Conservation (phyloP, 1,284 basidiomycete genomes). For the Puccinia brachypodii region DNA sequence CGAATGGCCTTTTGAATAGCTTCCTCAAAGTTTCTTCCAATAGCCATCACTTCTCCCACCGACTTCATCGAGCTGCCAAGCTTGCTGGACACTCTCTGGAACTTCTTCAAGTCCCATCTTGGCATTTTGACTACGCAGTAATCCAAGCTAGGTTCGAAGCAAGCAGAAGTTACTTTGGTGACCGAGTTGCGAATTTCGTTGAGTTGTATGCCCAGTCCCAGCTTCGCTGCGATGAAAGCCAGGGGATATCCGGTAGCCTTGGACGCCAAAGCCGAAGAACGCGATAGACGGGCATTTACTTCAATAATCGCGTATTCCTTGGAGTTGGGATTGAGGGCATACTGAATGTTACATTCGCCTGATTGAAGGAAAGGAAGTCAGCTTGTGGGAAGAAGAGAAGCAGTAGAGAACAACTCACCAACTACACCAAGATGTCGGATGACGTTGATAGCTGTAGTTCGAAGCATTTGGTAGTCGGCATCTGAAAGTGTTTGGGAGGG, state of each 20-base stretch:
- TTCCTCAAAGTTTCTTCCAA: conserved; percentile 96
- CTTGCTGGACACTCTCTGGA: conserved; percentile 81
- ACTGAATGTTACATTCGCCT: conserved; percentile 97
- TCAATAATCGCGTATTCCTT: conserved; percentile 99
- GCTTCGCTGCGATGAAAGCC: conserved; percentile 97
- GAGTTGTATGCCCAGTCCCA: conserved; percentile 91
- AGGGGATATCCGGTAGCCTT: conserved; percentile 98
- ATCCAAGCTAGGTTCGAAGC: conserved; percentile 97
- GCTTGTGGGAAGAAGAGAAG: background rate
- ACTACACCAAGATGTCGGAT: conserved; percentile 96
- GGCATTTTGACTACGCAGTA: conserved; percentile 98
- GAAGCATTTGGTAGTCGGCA: conserved; percentile 96
- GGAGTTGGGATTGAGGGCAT: conserved; percentile 90
- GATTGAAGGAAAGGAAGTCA: background rate
- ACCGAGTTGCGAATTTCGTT: conserved; percentile 98
- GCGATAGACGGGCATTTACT: conserved; percentile 97
- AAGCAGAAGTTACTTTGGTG: conserved; percentile 91
- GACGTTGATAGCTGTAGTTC: conserved; percentile 96
- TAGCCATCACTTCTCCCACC: conserved; percentile 99
- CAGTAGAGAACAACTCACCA: conserved; percentile 56
- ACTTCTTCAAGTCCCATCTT: conserved; percentile 98
- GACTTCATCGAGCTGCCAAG: conserved; percentile 97
- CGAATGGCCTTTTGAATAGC: conserved; percentile 97
- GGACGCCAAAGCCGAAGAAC: conserved; percentile 94
- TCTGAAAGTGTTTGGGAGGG: conserved; percentile 98